Conservation (phyloP, 768 basidiomycete genomes). For the Lactarius sanguifluus region DNA sequence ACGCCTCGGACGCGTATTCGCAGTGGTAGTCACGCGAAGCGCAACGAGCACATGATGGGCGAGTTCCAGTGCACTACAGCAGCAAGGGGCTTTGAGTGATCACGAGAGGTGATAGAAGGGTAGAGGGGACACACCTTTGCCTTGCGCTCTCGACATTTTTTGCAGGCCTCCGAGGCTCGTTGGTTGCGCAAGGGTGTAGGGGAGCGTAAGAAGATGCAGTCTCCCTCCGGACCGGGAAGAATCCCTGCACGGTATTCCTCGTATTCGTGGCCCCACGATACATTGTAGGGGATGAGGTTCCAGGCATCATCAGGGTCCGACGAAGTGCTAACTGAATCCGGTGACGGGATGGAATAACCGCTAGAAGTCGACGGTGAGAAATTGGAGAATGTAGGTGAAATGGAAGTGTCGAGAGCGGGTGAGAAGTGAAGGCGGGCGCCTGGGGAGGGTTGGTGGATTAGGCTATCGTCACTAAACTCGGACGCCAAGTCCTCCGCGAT, state of each 20-base stretch:
- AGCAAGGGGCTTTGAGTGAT: constrained; percentile 5
- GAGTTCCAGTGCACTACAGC: constrained; percentile 39
- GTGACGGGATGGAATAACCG: constrained; percentile 25
- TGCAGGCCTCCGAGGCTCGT: constrained; percentile 41
- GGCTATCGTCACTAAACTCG: constrained; percentile 15
- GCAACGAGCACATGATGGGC: constrained; percentile 40
- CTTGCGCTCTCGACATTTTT: constrained; percentile 42
- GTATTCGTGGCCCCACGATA: constrained; percentile 41
- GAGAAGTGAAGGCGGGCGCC: constrained; percentile 20
- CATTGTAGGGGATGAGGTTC: constrained; percentile 43
- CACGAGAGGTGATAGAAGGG: background rate
- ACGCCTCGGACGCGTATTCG: constrained; percentile 35
- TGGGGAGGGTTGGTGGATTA: constrained; percentile 21
- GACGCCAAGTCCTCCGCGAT: constrained; percentile 15
- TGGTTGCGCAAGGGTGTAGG: constrained; percentile 41
- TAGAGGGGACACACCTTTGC: constrained; percentile 37
- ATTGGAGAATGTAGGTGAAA: constrained; percentile 27
- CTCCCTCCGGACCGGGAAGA: constrained; percentile 41
- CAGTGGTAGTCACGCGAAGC: constrained; percentile 37
- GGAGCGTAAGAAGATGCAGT: constrained; percentile 41
- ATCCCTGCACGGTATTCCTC: constrained; percentile 37
- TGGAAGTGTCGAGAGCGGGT: constrained; percentile 26
- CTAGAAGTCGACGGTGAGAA: constrained; percentile 29
- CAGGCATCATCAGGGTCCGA: constrained; percentile 35
- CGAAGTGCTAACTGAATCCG: constrained; percentile 14